These are phyloP conservation scores for Mallotus repandus DNA, from an alignment of 441 rosid genomes.

Conservation along the genomic window DNA sequence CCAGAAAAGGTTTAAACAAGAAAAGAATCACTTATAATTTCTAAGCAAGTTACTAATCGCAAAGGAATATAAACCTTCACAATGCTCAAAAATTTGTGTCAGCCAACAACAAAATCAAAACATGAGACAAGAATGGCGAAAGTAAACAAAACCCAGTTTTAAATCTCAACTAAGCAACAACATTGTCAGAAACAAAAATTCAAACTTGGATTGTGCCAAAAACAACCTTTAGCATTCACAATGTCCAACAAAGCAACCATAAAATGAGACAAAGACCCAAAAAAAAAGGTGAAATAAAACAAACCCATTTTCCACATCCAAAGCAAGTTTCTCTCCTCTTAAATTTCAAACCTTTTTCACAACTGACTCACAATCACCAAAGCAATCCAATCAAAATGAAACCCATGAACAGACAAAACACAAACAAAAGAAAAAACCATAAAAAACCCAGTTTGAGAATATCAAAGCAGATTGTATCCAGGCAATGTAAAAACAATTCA, in stretches of 20 bases:
- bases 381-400: constrained; percentile 24
- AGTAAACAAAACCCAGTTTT: constrained; percentile 13
- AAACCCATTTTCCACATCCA: background rate
- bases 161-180: constrained; percentile 10
- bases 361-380: constrained; percentile 22
- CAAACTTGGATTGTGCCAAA: constrained; percentile 6
- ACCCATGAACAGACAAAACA: constrained; percentile 11
- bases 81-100: background rate
- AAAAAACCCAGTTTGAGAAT: constrained; percentile 30
- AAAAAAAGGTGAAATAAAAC: constrained; percentile 2
- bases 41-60: background rate
- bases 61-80: background rate
- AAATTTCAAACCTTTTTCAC: constrained; percentile 20
- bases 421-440: constrained; percentile 19
- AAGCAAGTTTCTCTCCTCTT: background rate
- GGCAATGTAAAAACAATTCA: constrained; percentile 1
- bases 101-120: constrained; percentile 15
- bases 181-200: background rate
- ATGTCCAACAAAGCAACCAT: constrained; percentile 17
- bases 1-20: background rate
- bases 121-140: constrained; percentile 20
- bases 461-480: constrained; percentile 17
- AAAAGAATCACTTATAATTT: background rate
- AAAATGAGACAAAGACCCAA: constrained; percentile 14
- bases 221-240: constrained; percentile 11